Evolutionary conservation across 2,329 filamentous ascomycete species (phyloP), one percentile per base, ranked within the genome.

Genomic region (Parascedosporium putredinis): DNA sequence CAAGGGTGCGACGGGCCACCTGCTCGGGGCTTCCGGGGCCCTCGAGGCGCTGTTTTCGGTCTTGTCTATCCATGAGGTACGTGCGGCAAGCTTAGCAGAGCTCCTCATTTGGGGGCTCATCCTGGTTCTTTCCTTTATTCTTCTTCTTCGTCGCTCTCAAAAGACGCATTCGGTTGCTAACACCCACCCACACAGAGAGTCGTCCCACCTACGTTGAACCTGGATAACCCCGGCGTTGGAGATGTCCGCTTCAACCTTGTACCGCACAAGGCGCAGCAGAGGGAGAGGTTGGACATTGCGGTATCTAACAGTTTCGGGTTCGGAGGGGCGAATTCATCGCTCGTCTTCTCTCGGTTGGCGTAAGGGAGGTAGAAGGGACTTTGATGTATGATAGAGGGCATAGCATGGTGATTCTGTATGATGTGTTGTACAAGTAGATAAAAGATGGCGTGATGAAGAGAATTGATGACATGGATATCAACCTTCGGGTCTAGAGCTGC

Each of bases 231-330:
- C 5, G 79, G 83, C 40, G 73, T 79, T 2, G 47, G 25, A 16
- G 75, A 81, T 3, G 84, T 87, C 49, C 70, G 81, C 55, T 95
- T 91, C 69, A 96, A 97, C 62, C 91, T 96, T 64, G 82, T 95
- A 3, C 79, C 89, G 0, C 72, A 81, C 3, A 61, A 71, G 43
- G 75, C 88, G 1, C 90, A 96, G 64, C 65, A 84, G 48, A 82
- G 79, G 55, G 62, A 72, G 2, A 45, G 25, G 22, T 79, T 97
- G 9, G 70, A 80, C 51, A 83, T 91, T 20, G 87, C 86, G 4
- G 59, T 98, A 51, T 93, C 88, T 3, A 98, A 98, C 61, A 97
- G 91, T 63, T 98, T 98, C 68, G 93, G 93, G 0, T 98, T 98
- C 69, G 93, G 93, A 9, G 93, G 93, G 14, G 97, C 91, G 1